Conservation (phyloP, 306 rosid genomes). For the Quercus suber region DNA sequence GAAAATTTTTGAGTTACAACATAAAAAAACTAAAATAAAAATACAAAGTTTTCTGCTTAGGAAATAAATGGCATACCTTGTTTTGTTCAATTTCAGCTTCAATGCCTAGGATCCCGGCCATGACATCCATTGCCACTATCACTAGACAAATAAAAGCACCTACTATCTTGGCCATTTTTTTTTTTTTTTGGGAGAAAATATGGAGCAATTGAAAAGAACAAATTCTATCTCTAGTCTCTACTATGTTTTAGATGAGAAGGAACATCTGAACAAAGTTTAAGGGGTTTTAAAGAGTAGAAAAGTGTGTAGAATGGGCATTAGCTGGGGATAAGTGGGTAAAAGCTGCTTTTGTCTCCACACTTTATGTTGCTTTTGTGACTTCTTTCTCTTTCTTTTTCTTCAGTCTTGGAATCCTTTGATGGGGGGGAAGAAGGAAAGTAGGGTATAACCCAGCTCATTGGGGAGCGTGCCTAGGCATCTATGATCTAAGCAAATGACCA, state of each 20-base stretch:
- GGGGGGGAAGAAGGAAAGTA: conserved; percentile 49
- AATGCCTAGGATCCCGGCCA: conserved; percentile 89
- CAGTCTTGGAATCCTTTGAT: conserved; percentile 59
- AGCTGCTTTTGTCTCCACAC: conserved; percentile 47
- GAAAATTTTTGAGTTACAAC: neutral
- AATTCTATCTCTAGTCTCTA: neutral
- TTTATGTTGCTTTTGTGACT: conserved; percentile 34
- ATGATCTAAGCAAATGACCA: neutral
- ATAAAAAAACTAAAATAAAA: neutral
- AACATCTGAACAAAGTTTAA: neutral
- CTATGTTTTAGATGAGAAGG: conserved; percentile 12
- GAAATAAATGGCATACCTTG: conserved; percentile 48
- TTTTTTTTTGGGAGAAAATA: neutral
- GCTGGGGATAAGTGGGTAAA: conserved; percentile 25
- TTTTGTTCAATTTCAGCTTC: conserved; percentile 86
- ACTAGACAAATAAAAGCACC: conserved; percentile 68
- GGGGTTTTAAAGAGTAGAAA: conserved; percentile 20
- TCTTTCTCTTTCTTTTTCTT: conserved; percentile 27
- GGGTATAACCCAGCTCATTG: conserved; percentile 60
- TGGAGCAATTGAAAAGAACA: neutral
- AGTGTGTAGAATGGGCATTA: conserved; percentile 13
- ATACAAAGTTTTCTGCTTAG: neutral
- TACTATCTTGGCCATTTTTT: conserved; percentile 51
- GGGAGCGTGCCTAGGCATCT: conserved; percentile 37
- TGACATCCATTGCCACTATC: conserved; percentile 66